Evolutionary conservation across 345 rosid species (phyloP), one percentile per base, ranked within the genome.

Genomic region (Conringia planisiliqua): DNA sequence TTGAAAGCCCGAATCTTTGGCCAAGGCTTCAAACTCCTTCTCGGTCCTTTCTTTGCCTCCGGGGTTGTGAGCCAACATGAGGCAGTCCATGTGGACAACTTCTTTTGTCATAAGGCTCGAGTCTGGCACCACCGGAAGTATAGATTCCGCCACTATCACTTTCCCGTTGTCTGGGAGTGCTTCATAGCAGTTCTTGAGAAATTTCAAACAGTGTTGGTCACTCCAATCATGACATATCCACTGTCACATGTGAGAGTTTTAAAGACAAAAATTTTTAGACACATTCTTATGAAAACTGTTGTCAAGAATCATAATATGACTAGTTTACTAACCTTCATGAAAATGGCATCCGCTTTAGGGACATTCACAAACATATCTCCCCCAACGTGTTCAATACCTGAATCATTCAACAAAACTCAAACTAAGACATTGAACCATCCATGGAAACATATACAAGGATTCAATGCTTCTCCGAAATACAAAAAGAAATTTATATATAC

Each of bases 201-300:
- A 78, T 43, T 83, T 89, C 2, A 81, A 35, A 72, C 93, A 88
- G 56, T 90, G 89, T 5, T 80, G 84, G 20, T 90, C 96, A 22
- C 90, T 88, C 98, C 97, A 93, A 16, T 90, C 92, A 35, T 90
- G 98, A 32, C 93, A 89, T 40, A 90, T 86, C 96, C 91, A 87
- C 98, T 93, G 86, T 66, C 59, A 71, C 30, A 71, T 26, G 30
- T 48, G 3, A 0, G 6, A 35, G 10, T 24, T n/a, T 71, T 43
- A 42, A 42, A 38, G 11, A 11, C 1, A 16, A 68, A 33, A 32
- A 13, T 3, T 14, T 0, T 67, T 13, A 38, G 48, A 14, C n/a
- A 17, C 36, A 67, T 5, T 18, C 0, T 32, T 39, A 22, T 39
- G 0, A 11, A 38, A 30, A 3, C 38, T 57, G 32, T 68, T 69